These are phyloP conservation scores for Alternaria sp. DNA, from an alignment of 2,329 filamentous ascomycete genomes.

Conservation along the genomic window DNA sequence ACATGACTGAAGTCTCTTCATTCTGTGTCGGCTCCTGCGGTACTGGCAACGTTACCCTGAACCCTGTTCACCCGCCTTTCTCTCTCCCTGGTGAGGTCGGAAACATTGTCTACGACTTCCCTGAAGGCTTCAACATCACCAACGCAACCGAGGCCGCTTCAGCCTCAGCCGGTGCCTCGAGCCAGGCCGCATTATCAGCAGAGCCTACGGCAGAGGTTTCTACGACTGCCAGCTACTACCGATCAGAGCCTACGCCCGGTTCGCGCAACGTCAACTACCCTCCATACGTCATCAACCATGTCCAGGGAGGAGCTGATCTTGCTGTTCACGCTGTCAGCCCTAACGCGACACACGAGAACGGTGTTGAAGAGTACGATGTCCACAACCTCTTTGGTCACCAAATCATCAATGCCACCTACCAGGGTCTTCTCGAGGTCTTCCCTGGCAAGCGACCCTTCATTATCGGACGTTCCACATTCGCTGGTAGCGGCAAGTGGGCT, in stretches of 20 bases:
- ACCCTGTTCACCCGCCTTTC: constrained; percentile 73
- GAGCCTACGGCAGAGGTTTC: constrained; percentile 21
- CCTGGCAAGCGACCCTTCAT: constrained; percentile 79
- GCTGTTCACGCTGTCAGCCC: constrained; percentile 75
- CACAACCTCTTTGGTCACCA: constrained; percentile 76
- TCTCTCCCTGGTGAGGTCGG: constrained; percentile 69
- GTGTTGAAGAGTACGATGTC: constrained; percentile 77
- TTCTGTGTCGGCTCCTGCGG: constrained; percentile 78
- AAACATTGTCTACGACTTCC: constrained; percentile 66
- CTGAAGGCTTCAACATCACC: constrained; percentile 72
- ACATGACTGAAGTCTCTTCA: constrained; percentile 67
- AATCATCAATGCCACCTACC: constrained; percentile 78
- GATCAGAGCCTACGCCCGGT: constrained; percentile 67
- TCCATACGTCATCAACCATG: constrained; percentile 78
- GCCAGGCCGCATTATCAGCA: constrained; percentile 51
- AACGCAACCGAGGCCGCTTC: constrained; percentile 71
- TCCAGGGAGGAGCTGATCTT: constrained; percentile 67
- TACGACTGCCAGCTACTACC: constrained; percentile 56
- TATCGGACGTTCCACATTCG: constrained; percentile 81
- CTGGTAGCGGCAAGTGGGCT: constrained; percentile 75
- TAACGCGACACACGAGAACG: constrained; percentile 78
- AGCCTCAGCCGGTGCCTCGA: constrained; percentile 61
- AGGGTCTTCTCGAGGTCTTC: constrained; percentile 69
- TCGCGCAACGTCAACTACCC: constrained; percentile 73
- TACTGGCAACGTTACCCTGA: constrained; percentile 66